Conservation (phyloP, 2,329 filamentous ascomycete species). For the Ophiocordyceps camponoti-floridani region DNA sequence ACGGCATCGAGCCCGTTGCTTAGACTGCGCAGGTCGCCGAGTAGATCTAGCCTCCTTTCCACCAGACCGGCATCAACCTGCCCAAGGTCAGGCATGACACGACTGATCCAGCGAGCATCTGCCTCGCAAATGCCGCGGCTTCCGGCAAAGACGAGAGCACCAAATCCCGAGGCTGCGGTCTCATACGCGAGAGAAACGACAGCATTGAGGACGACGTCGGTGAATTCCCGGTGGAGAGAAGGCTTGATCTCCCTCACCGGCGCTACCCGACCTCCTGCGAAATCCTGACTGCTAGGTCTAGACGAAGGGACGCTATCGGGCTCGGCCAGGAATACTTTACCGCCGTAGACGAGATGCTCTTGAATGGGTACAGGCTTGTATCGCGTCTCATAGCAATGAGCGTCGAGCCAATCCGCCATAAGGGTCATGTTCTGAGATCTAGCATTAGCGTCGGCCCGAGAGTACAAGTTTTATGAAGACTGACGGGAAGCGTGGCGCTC, state of each 20-base stretch:
- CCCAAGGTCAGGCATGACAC: slow-evolving; percentile 37
- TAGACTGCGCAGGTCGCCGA: slow-evolving; percentile 48
- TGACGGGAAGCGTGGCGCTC: slow-evolving; percentile 60
- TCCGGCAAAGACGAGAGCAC: slow-evolving; percentile 56
- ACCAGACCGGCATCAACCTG: slow-evolving; percentile 28
- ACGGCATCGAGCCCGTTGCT: slow-evolving; percentile 46
- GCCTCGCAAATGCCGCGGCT: slow-evolving; percentile 50
- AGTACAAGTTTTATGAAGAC: slow-evolving; percentile 6
- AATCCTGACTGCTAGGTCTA: slow-evolving; percentile 23
- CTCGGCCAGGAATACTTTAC: slow-evolving; percentile 44
- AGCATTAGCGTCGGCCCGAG: neutral
- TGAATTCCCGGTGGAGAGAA: slow-evolving; percentile 43
- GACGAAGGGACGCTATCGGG: slow-evolving; percentile 37
- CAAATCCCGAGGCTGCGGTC: slow-evolving; percentile 49
- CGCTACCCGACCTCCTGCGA: slow-evolving; percentile 16
- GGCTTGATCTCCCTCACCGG: slow-evolving; percentile 29
- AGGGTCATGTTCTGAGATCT: slow-evolving; percentile 44
- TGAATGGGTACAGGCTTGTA: slow-evolving; percentile 62
- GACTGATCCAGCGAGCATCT: slow-evolving; percentile 49
- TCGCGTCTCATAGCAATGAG: slow-evolving; percentile 53
- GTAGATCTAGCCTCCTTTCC: slow-evolving; percentile 42
- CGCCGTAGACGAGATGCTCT: slow-evolving; percentile 56
- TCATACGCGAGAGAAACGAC: slow-evolving; percentile 53
- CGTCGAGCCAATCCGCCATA: slow-evolving; percentile 51
- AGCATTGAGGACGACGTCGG: slow-evolving; percentile 47